These are phyloP conservation scores for Eimeria maxima DNA, from an alignment of 169 alveolate genomes.

Conservation along the genomic window DNA sequence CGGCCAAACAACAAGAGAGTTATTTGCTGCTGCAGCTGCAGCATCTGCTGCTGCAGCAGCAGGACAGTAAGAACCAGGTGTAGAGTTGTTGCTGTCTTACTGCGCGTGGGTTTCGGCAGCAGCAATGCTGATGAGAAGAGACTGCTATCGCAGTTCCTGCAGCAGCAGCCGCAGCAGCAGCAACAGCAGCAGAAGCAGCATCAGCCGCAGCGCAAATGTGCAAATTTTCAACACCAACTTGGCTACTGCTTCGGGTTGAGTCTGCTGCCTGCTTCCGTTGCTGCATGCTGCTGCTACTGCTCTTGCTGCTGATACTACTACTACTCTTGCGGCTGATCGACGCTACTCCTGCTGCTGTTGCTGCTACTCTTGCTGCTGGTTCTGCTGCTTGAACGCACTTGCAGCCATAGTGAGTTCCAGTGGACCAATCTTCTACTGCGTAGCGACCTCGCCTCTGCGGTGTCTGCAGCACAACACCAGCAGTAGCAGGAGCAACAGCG, in stretches of 20 bases:
- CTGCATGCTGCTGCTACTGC: not conserved
- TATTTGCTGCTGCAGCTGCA: not conserved
- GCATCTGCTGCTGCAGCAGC: conserved; percentile 13
- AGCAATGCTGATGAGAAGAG: not conserved
- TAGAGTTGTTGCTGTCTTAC: not conserved
- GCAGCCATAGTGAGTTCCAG: not conserved
- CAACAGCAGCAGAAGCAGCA: not conserved
- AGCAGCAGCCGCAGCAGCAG: not conserved
- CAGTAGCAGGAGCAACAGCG: not conserved
- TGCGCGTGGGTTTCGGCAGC: not conserved
- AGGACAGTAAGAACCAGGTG: not conserved
- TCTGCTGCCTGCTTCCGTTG: not conserved
- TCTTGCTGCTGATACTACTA: not conserved
- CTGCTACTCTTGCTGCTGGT: not conserved
- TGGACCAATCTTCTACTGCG: conserved; percentile 19
- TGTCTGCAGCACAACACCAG: conserved; percentile 12
- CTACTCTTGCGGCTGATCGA: no score
- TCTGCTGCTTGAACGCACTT: not conserved
- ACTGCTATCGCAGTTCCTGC: not conserved
- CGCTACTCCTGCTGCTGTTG: not conserved
- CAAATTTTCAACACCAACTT: not conserved
- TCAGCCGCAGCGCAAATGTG: not conserved
- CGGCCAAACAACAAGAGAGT: not conserved
- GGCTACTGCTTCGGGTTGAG: not conserved
- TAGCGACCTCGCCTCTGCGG: conserved; percentile 13